Base-by-base conservation (phyloP, 1,284 basidiomycete genomes). In the Pseudozyma sp. region DNA sequence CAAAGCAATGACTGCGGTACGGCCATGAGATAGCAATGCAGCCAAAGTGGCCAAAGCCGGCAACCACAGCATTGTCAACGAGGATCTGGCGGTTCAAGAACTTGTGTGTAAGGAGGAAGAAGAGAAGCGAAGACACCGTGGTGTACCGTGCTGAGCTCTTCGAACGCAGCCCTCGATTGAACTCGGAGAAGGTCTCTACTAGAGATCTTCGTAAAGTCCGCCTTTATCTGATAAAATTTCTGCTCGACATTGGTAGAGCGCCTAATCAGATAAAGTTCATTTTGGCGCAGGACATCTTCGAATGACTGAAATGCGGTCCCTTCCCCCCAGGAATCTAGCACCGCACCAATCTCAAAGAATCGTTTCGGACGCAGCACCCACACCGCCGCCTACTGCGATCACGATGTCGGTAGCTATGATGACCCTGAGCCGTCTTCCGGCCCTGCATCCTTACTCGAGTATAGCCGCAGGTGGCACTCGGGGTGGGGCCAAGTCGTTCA, bases 361-460 rank as follows among this genome's bases (percentile, higher is more conserved):
- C 35, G 3, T 37, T 37, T 14, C 35, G 35, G 14, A 10, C 35
- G 35, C 35, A 37, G 44, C 44, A 46, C 19, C 44, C 16, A 5
- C 29, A 19, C 11, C 44, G 1, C 29, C 31, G 5, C 29, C 29
- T 6, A 13, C 24, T 13, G 16, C 24, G 16, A 11, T 16, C 7
- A 9, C 29, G 14, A 46, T 29, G 8, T 44, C 44, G 56, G 14
- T 42, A 11, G 50, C 51, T 10, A 11, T 37, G 14, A 47, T 29
- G 16, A 24, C 30, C 34, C 24, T 48, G 29, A 60, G 57, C 57
- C 57, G 57, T 16, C 57, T 60, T 33, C 50, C 57, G 34, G 30
- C 44, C 16, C 50, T 60, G 24, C 57, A 60, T 35, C 57, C 57
- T 7, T 60, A 60, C 39, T 53, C 57, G 11, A 40, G 13, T 50